Conservation (phyloP, 1,139 yeast genomes). For the Hyphopichia burtonii region DNA sequence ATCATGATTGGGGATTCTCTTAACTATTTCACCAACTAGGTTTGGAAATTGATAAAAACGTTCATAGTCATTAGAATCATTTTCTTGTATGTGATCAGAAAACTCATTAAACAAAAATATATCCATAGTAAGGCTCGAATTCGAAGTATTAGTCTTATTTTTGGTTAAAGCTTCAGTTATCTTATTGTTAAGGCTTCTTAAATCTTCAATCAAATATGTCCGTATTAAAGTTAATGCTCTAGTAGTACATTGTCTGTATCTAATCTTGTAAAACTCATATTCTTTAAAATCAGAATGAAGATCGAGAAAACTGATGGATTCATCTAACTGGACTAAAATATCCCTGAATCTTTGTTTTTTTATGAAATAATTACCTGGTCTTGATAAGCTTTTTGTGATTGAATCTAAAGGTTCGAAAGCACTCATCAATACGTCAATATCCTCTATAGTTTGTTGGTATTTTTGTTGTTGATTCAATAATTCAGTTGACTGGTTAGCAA, state of each 20-base stretch:
- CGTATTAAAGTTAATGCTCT: slow-evolving; percentile 75
- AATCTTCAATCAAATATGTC: slow-evolving; percentile 57
- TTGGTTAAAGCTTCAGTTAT: slow-evolving; percentile 29
- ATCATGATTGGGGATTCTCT: slow-evolving; percentile 44
- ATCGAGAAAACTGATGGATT: slow-evolving; percentile 36
- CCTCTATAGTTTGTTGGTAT: slow-evolving; percentile 42
- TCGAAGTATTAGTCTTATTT: background rate
- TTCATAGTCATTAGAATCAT: slow-evolving; percentile 11
- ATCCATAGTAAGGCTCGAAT: slow-evolving; percentile 19
- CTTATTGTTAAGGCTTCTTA: slow-evolving; percentile 48
- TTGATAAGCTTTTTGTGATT: slow-evolving; percentile 66
- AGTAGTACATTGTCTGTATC: slow-evolving; percentile 83
- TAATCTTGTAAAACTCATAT: slow-evolving; percentile 63
- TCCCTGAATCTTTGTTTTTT: slow-evolving; percentile 53
- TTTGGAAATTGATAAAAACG: slow-evolving; percentile 33
- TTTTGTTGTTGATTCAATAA: slow-evolving; percentile 52
- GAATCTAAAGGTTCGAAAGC: slow-evolving; percentile 71
- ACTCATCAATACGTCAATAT: slow-evolving; percentile 52
- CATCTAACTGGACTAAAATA: slow-evolving; percentile 61
- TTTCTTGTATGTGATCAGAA: slow-evolving; percentile 25
- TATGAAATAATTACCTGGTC: slow-evolving; percentile 68
- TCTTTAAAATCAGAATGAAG: slow-evolving; percentile 59
- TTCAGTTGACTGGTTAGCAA: slow-evolving; percentile 57
- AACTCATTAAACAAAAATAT: slow-evolving; percentile 56
- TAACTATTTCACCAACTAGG: slow-evolving; percentile 50